Evolutionary conservation across 495 filamentous ascomycete genomes (phyloP), one percentile per base, ranked within the genome.

Genomic region (Aspergillus incahuasiensis): DNA sequence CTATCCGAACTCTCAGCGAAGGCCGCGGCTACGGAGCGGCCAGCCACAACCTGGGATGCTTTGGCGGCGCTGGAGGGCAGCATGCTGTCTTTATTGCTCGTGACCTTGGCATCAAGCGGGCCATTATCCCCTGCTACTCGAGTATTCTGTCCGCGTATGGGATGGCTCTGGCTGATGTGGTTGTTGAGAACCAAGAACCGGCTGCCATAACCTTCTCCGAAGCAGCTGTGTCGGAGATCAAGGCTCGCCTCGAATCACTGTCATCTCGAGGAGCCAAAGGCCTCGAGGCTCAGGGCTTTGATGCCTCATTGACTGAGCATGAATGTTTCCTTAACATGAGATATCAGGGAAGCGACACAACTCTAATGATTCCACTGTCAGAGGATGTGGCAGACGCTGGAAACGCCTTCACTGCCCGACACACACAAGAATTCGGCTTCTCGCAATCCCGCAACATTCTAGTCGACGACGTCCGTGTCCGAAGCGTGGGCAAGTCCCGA

Each of bases 61-160:
- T 98, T 73, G 94, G 94, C 19, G 94, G 94, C 24, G 94, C 94
- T 1, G 94, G 94, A 45, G 94, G 94, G 2, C 94, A 98, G 67
- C 94, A 98, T 63, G 94, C 94, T 6, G 89, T 94, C 16, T 91
- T 90, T n/a, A 96, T 98, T 63, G 94, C 92, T 11, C 87, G 91
- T 60, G 87, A 86, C 18, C 76, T 98, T 18, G 92, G 92, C 0
- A 90, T 98, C 60, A 79, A 75, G 25, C 89, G 95, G 66, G 92
- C 96, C 34, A 74, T 98, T 4, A 79, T 98, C 13, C 94, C 97
- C 64, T 79, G 87, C 38, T 96, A 97, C 67, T 96, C 92, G 0
- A 96, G 92, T 0, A 91, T 98, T 2, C 79, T 98, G 0, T 96
- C 91, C 0, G 94, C 94, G 2, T 98, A 97, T 59, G 94, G 94